Conservation (phyloP, 2,329 filamentous ascomycete species). For the Alternaria dauci region DNA sequence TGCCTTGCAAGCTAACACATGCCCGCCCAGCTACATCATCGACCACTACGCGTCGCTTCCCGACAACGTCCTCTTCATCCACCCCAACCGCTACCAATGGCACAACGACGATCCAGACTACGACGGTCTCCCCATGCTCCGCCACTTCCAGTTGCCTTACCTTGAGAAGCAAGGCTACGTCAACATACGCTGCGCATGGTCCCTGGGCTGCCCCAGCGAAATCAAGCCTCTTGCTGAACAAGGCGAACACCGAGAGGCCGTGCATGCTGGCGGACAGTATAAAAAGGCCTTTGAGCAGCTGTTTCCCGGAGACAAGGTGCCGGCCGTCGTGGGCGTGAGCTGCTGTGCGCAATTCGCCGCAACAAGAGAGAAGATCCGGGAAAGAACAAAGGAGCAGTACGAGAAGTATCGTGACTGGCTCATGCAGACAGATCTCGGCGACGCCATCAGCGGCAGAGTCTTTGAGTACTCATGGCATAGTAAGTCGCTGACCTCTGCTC, state of each 20-base stretch:
- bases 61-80: constrained; percentile 54
- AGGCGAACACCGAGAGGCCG: constrained; percentile 52
- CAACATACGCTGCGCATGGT: constrained; percentile 63
- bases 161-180: constrained; percentile 61
- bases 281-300: constrained; percentile 60
- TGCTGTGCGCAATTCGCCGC: constrained; percentile 67
- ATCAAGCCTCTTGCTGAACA: constrained; percentile 57
- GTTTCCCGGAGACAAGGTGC: constrained; percentile 54
- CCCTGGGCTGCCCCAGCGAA: constrained; percentile 61
- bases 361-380: constrained; percentile 56
- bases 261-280: constrained; percentile 61
- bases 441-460: constrained; percentile 62
- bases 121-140: constrained; percentile 59
- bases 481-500: constrained; percentile 42
- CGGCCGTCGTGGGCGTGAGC: constrained; percentile 58
- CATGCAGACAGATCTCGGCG: constrained; percentile 55
- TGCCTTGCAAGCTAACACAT: constrained; percentile 10
- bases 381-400: constrained; percentile 59
- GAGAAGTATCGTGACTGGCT: constrained; percentile 60
- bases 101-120: constrained; percentile 64
- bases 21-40: constrained; percentile 50
- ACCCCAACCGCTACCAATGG: constrained; percentile 56
- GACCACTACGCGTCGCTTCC: constrained; percentile 53
- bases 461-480: constrained; percentile 69
- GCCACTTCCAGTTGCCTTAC: constrained; percentile 59